Percentiles rank a stretch among this genome's conserved stretches.
phyloP scores from a whole-genome alignment of 768 basidiomycete genomes.

The Terana coerulea region DNA sequence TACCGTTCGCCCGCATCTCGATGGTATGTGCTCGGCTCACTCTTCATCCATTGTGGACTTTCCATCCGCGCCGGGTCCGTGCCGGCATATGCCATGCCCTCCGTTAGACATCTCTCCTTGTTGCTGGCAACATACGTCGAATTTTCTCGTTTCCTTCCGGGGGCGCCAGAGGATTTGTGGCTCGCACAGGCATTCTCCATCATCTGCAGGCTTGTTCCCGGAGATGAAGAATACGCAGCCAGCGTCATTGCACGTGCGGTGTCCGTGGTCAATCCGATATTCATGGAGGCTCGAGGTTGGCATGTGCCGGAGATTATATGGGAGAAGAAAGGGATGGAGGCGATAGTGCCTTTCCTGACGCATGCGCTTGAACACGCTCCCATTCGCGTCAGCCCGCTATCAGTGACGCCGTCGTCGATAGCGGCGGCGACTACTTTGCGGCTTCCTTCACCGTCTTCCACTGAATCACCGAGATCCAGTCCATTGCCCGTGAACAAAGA shows the following conservation, averaged over 20 bases:
- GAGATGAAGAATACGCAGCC: conserved; percentile 64
- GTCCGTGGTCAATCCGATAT: conserved; percentile 35
- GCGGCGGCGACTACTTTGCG: conserved; percentile 52
- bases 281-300: conserved; percentile 36
- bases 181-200: conserved; percentile 61
- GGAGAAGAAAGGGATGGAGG: conserved; percentile 46
- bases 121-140: conserved; percentile 53
- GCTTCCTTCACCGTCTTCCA: conserved; percentile 16
- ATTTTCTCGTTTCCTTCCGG: conserved; percentile 56
- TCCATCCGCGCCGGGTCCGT: conserved; percentile 19
- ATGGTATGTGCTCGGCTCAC: conserved; percentile 47
- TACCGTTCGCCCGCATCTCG: conserved; percentile 58
- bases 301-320: conserved; percentile 39
- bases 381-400: conserved; percentile 47
- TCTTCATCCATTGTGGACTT: conserved; percentile 49
- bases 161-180: conserved; percentile 56
- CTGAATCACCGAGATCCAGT: conserved; percentile 21
- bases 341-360: conserved; percentile 59
- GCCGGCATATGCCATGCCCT: conserved; percentile 28
- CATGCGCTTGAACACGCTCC: conserved; percentile 38
- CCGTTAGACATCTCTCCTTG: conserved; percentile 50
- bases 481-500: conserved; percentile 52
- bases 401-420: conserved; percentile 52
- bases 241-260: conserved; percentile 39
- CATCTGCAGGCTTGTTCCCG: conserved; percentile 54